Base-by-base conservation (phyloP, 1,284 basidiomycete genomes). In the Ganoderma lingzhi region DNA sequence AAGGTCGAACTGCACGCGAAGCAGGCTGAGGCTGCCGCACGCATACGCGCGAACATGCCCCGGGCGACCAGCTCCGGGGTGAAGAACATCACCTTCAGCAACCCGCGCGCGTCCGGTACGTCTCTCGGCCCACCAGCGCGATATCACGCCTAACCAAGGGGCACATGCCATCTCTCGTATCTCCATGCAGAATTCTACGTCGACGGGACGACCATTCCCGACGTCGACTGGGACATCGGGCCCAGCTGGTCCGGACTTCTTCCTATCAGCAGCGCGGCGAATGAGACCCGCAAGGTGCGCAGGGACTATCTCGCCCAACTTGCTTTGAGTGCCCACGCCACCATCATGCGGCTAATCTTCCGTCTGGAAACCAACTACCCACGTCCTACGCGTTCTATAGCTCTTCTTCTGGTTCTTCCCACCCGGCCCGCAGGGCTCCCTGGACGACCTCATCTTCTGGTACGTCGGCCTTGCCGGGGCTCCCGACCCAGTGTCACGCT, bases 401-500 rank as follows among this genome's bases (percentile, higher is more conserved):
- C 84, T 95, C 10, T 95, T 92, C 84, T 95, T 96, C 81, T 95
- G 93, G 94, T 92, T 94, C 80, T 94, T 94, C 82, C 93, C 93
- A 55, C 89, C 93, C 0, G 91, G 90, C 6, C 90, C 90, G 10
- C 81, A 89, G 75, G 90, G 90, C 14, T 92, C 88, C 67, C 76
- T 86, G 15, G 90, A 94, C 73, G 91, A 94, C 75, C 77, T 94
- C 63, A 88, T 93, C 66, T 90, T 92, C 81, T 92, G 93, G 93
- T 88, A 77, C 62, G 68, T 70, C 44, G 45, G 12, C 32, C 41
- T 44, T 60, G 30, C 4, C 42, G 67, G 86, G 14, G 4, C 28
- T 15, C 30, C 30, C 30, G 30, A 28, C 48, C n/a, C 5, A 15
- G 9, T n/a, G 48, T 10, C 48, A 51, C 12, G 53, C 83, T 85